Base-by-base conservation (phyloP, 805 yeast genomes). In the Teunomyces barrocoloradensis region DNA sequence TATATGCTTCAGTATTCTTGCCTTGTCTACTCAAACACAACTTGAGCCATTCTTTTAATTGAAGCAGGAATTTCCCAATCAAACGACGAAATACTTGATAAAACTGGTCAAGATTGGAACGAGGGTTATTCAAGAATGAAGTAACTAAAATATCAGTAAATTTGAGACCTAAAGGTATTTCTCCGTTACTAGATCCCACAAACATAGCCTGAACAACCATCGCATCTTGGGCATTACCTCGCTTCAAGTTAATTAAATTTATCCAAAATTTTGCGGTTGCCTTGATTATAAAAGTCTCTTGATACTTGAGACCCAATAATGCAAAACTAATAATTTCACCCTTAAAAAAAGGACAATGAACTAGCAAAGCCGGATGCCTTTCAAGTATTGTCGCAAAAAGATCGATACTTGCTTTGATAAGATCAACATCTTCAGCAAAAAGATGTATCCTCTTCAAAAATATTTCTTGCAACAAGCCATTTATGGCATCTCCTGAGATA, bases 101-200 rank as follows among this genome's bases (percentile, higher is more conserved):
- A 59, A 72, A 85, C 39, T 69, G 66, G 11, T 82, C 88, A 35
- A 85, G 59, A 49, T 80, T 81, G 0, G 91, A 84, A 53, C 92
- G 66, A 5, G 85, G 60, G 35, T 72, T 66, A 37, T 64, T 59
- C 5, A 80, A 52, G 21, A 84, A 71, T 1, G 73, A 44, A 50
- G 46, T 23, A 5, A 37, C 25, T 17, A 37, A 37, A 6, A 23
- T 13, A n/a, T 23, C 18, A 1, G 40, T 37, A 12, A 37, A 37
- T 23, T 6, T 37, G 29, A 37, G 5, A 13, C 40, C 40, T 23
- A 37, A 37, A 37, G 40, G 11, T 12, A 5, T 13, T 11, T n/a
- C 40, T n/a, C 29, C 18, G 23, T 63, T 42, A 30, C 72, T 46
- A 56, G 70, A 52, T 47, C 50, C 42, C 18, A 71, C 56, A 6